Base-by-base conservation (phyloP, 805 yeast species). In the Hanseniaspora hatyaiensis region DNA sequence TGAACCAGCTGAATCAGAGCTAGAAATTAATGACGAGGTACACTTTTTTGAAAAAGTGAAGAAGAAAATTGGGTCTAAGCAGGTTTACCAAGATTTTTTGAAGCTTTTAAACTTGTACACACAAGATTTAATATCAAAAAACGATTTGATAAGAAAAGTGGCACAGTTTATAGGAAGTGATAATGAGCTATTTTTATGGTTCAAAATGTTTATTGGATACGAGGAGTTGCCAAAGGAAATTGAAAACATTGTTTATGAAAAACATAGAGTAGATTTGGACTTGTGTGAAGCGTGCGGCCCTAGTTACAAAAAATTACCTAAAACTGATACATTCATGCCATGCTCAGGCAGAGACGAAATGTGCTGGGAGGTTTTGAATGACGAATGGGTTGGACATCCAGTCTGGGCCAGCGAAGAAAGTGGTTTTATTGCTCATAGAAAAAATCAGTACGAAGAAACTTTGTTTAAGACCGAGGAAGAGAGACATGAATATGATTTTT, bases 381-480 rank as follows among this genome's bases (percentile, higher is more conserved):
- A 92, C 63, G 97, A 89, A 65, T 92, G 97, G 96, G 97, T 92
- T 30, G 96, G 96, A 6, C 97, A 92, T 65, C 99, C 99, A 19
- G 94, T 95, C n/a, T 92, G 99, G 99, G 98, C 97, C 3, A 89
- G 97, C 0, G 99, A 92, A 63, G 99, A 92, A 63, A 84, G 96
- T 11, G 99, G 98, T 0, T 92, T 89, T 58, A 88, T 92, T 61
- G 96, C 98, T n/a, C 99, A 92, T 63, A 77, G 97, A 54, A 92
- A 92, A 65, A 92, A 92, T 61, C 98, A 92, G 66, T 92, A 89
- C 62, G 99, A 92, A 65, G 99, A 92, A 63, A 84, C 92, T 42
- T 66, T 92, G 47, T 88, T 87, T 68, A 81, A 94, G 61, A 85
- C 88, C 50, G 98, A 92, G 65, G 98, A 92, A 62, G 98, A 92